A percentile compares a stretch with the other conserved stretches of the same genome.
These are phyloP conservation scores for Myriosclerotinia curreyana DNA, from an alignment of 2,329 filamentous ascomycete genomes.

Conservation along the genomic window DNA sequence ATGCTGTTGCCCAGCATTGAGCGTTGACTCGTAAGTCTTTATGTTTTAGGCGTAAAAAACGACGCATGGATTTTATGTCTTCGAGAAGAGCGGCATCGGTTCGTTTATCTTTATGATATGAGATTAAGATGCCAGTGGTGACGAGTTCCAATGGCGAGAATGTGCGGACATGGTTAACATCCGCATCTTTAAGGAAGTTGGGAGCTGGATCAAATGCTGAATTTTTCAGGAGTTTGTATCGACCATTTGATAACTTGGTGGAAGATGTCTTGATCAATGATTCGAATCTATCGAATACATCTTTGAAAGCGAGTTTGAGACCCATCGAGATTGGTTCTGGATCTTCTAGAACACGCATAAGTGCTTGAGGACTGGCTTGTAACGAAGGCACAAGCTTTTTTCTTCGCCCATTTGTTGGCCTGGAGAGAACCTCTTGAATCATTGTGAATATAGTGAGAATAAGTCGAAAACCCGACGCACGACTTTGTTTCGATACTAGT, in stretches of 20 bases:
- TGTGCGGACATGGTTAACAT: conserved; percentile 37
- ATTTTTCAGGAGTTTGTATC: conserved; percentile 32
- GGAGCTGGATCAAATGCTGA: conserved; percentile 37
- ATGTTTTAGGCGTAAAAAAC: conserved; percentile 36
- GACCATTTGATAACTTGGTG: conserved; percentile 28
- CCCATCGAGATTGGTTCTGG: conserved; percentile 33
- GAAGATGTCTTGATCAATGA: conserved; percentile 37
- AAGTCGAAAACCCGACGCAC: conserved; percentile 40
- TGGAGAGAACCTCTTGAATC: conserved; percentile 36
- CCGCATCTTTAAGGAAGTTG: conserved; percentile 30
- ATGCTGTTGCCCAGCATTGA: conserved; percentile 38
- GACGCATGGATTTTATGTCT: conserved; percentile 39
- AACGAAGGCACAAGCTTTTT: conserved; percentile 31
- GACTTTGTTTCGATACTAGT: conserved; percentile 39
- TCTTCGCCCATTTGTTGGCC: conserved; percentile 18
- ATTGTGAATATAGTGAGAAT: conserved; percentile 41
- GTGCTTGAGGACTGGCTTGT: conserved; percentile 36
- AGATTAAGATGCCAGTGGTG: conserved; percentile 38
- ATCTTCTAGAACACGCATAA: conserved; percentile 38
- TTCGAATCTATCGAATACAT: conserved; percentile 39
- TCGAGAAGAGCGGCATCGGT: conserved; percentile 36
- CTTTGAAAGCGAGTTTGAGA: conserved; percentile 36
- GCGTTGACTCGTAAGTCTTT: conserved; percentile 41
- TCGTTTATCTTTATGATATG: conserved; percentile 36
- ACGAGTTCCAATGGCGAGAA: conserved; percentile 41